Evolutionary conservation across 2,329 filamentous ascomycete species (phyloP).

Genomic region (Proliferodiscus dingleyae): DNA sequence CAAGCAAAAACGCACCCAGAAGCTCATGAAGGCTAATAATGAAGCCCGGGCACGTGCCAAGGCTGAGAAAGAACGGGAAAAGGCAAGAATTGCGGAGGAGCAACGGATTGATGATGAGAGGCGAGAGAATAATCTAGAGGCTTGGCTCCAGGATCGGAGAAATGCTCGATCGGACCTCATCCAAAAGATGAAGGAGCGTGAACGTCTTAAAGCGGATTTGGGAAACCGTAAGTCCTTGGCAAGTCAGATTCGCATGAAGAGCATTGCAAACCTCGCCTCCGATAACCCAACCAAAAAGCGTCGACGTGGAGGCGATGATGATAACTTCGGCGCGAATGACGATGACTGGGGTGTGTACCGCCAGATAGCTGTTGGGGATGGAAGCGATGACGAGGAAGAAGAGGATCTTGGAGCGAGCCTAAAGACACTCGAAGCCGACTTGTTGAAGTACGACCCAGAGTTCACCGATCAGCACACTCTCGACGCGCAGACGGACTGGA

Average conservation of each 20-base stretch:
- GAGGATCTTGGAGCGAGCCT: constrained; percentile 74
- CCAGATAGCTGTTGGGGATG: constrained; percentile 78
- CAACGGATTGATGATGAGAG: constrained; percentile 78
- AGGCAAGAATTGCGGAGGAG: constrained; percentile 76
- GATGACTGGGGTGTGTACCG: constrained; percentile 98
- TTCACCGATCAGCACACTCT: constrained; percentile 92
- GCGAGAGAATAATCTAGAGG: constrained; percentile 76
- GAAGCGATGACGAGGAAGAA: constrained; percentile 85
- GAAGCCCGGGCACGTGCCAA: constrained; percentile 92
- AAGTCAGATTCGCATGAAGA: constrained; percentile 97
- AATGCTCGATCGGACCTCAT: constrained; percentile 65
- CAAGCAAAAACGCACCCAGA: constrained; percentile 90
- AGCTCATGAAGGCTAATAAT: constrained; percentile 88
- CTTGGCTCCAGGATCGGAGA: constrained; percentile 80
- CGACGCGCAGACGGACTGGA: constrained; percentile 93
- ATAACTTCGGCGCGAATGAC: constrained; percentile 94
- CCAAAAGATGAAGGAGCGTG: constrained; percentile 86
- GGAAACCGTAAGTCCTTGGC: constrained; percentile 96
- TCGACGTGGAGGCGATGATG: constrained; percentile 82
- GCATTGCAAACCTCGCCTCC: constrained; percentile 89
- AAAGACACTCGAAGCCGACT: constrained; percentile 73
- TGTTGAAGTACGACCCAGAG: constrained; percentile 78
- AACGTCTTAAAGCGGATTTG: constrained; percentile 87
- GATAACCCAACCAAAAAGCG: constrained; percentile 83
- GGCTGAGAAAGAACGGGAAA: constrained; percentile 90